phyloP scores from a whole-genome alignment of 2,329 filamentous ascomycete genomes.

The Colletotrichum sidae region DNA sequence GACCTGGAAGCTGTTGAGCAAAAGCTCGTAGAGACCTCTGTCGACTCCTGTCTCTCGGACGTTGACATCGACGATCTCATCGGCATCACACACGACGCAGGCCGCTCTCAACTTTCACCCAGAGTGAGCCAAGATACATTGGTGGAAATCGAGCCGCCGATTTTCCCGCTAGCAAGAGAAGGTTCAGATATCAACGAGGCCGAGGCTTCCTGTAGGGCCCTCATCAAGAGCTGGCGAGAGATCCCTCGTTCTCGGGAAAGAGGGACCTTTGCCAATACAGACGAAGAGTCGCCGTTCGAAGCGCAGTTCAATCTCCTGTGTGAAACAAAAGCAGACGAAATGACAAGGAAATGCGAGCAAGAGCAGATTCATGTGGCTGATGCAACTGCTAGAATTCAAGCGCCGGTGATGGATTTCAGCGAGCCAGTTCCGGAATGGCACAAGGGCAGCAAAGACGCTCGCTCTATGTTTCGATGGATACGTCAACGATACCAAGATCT shows the following conservation, averaged over 20 bases:
- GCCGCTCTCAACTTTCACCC: too few relatives aligned
- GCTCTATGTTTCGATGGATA: conserved; percentile 41
- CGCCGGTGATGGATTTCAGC: conserved; percentile 45
- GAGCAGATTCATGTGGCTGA: conserved; percentile 44
- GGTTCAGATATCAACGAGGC: too few relatives aligned
- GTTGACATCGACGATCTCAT: not conserved
- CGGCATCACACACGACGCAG: too few relatives aligned
- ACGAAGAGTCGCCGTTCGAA: conserved; percentile 38
- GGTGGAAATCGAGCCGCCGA: too few relatives aligned
- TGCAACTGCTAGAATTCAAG: conserved; percentile 42
- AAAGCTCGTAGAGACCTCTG: not conserved
- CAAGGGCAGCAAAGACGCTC: conserved; percentile 32
- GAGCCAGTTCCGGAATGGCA: conserved; percentile 42
- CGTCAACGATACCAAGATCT: conserved; percentile 19
- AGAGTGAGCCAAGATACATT: too few relatives aligned
- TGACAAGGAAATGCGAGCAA: conserved; percentile 40
- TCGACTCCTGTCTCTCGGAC: not conserved
- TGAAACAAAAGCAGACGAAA: conserved; percentile 28
- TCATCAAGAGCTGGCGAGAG: too few relatives aligned
- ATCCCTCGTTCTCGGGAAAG: too few relatives aligned
- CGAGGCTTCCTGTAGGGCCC: too few relatives aligned
- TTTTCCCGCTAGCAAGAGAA: too few relatives aligned
- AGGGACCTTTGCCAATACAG: not conserved
- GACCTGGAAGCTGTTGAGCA: conserved; percentile 25
- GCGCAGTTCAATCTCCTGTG: conserved; percentile 42